Percentiles rank a stretch among this genome's conserved stretches.
Evolutionary conservation across 345 rosid genomes (phyloP).

Genomic region (Cardamine occulta): DNA sequence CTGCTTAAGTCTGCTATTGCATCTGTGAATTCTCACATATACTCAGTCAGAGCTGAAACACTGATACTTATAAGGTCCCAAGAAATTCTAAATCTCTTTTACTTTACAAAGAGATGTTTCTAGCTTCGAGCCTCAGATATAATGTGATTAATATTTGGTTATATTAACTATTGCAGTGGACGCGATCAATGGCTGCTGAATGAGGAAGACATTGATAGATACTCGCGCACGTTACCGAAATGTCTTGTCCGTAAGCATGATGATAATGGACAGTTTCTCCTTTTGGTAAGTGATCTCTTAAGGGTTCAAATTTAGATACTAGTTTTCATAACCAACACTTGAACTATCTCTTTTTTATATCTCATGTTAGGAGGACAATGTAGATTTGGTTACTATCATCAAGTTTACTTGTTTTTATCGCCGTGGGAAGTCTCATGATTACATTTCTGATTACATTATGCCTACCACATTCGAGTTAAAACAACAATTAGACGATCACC

Average conservation of each 20-base stretch:
- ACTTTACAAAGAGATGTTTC: neutral
- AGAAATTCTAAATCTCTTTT: conserved; percentile 14
- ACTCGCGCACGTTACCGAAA: conserved; percentile 45
- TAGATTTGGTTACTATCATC: conserved; percentile 52
- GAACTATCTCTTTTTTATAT: neutral
- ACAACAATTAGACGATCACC: conserved; percentile 43
- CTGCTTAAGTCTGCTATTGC: conserved; percentile 58
- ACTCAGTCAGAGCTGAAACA: conserved; percentile 61
- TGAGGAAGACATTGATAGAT: conserved; percentile 63
- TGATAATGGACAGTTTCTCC: conserved; percentile 73
- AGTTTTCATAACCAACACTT: neutral
- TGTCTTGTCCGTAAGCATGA: conserved; percentile 56
- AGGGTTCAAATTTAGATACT: conserved; percentile 6
- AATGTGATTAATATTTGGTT: conserved; percentile 12
- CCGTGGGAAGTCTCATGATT: conserved; percentile 50
- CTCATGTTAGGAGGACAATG: conserved; percentile 57
- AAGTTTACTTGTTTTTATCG: conserved; percentile 60
- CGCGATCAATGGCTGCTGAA: conserved; percentile 71
- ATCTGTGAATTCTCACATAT: conserved; percentile 58
- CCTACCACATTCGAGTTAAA: conserved; percentile 57
- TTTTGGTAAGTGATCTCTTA: conserved; percentile 58
- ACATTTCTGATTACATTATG: conserved; percentile 55
- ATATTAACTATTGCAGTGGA: conserved; percentile 53
- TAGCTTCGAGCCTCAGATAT: neutral
- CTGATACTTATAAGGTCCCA: conserved; percentile 62